A percentile compares a stretch with the other conserved stretches of the same genome.
Evolutionary conservation across 495 filamentous ascomycete genomes (phyloP).

Genomic region (Podospora fimiseda): DNA sequence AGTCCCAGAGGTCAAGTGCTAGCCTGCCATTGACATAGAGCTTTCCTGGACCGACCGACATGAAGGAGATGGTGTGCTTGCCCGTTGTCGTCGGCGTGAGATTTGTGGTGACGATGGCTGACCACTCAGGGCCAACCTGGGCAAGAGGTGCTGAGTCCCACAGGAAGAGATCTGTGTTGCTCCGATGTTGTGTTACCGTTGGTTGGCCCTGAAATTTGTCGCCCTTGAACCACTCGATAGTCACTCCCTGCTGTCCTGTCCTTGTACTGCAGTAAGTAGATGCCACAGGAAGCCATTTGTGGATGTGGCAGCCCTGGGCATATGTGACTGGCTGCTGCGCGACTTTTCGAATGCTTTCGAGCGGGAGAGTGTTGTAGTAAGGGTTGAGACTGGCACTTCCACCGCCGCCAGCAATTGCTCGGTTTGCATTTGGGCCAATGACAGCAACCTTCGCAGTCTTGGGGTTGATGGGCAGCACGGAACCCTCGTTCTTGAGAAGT

Average conservation of each 20-base stretch:
- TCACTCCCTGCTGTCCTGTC: constrained; percentile 51
- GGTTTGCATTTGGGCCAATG: constrained; percentile 78
- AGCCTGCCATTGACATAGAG: constrained; percentile 63
- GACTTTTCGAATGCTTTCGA: constrained; percentile 47
- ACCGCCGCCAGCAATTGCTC: constrained; percentile 72
- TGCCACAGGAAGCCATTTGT: constrained; percentile 61
- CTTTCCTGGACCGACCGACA: constrained; percentile 66
- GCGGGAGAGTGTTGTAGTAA: constrained; percentile 63
- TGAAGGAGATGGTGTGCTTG: constrained; percentile 68
- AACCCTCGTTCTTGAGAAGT: constrained; percentile 68
- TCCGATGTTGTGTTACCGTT: constrained; percentile 45
- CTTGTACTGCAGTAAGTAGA: constrained; percentile 51
- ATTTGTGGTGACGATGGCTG: constrained; percentile 51
- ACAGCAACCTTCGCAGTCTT: constrained; percentile 59
- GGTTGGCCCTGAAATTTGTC: constrained; percentile 55
- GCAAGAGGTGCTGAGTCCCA: constrained; percentile 60
- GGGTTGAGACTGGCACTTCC: constrained; percentile 73
- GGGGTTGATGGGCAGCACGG: constrained; percentile 59
- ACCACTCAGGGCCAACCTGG: constrained; percentile 54
- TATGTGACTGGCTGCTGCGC: constrained; percentile 45
- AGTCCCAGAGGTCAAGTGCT: constrained; percentile 67
- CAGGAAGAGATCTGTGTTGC: constrained; percentile 59
- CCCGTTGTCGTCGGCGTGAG: constrained; percentile 50
- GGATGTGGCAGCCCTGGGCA: constrained; percentile 51
- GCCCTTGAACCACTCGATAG: constrained; percentile 57